Evolutionary conservation across 441 rosid species (phyloP), one percentile per base, ranked within the genome.

Genomic region (Isatis lusitanica): DNA sequence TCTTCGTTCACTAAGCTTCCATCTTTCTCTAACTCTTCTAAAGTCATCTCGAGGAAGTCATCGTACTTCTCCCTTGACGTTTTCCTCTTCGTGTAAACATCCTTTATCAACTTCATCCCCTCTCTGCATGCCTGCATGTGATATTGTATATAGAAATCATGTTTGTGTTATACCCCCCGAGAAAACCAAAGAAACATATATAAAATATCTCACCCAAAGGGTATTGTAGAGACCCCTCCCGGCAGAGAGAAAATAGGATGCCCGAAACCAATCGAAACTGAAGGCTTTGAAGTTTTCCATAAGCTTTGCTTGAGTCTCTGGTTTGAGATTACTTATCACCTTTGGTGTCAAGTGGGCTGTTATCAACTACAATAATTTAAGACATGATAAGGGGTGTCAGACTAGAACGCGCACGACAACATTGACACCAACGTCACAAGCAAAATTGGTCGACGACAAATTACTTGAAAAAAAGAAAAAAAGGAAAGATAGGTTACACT

Each of bases 21-120:
- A 16, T 50, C 62, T 74, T 66, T 74, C 73, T 59, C 72, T n/a
- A 66, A 4, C 50, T 66, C 72, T 13, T 65, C 73, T 13, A 74
- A 6, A 0, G 40, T 8, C 16, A 21, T 64, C 26, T 58, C 42
- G 3, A 66, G 65, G 62, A 74, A 74, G 62, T 74, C 73, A 35
- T 24, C 71, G 3, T 74, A 38, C 44, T 66, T 66, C 50, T 66
- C 73, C 6, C 9, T 17, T 4, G 67, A 74, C 6, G 44, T n/a
- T 50, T 66, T 74, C 53, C 61, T 74, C 18, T 5, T 47, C 51
- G 6, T 7, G 26, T 55, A 50, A 8, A 48, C n/a, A 38, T 38
- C 67, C 5, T 28, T 74, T 3, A 74, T 9, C 52, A 38, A 1
- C 3, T 24, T 0, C 52, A 65, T 28, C 44, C 51, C 66, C n/a